A percentile compares a stretch with the other conserved stretches of the same genome.
phyloP scores from a whole-genome alignment of 495 filamentous ascomycete species.

The Mytilinidion resinicola region DNA sequence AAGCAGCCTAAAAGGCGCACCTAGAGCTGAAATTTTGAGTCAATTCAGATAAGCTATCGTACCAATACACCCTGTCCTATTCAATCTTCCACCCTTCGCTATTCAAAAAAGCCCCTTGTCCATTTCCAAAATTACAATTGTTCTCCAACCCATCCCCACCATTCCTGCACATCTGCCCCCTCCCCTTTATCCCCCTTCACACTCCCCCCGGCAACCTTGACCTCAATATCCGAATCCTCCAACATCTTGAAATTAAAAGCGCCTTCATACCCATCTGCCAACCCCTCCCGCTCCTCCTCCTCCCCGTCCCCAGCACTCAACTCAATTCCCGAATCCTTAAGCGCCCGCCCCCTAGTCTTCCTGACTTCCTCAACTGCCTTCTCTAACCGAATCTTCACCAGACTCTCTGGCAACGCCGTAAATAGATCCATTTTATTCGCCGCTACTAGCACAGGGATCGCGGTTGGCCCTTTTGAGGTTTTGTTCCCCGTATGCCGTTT shows the following conservation, averaged over 20 bases:
- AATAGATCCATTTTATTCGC: slow-evolving; percentile 96
- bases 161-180: slow-evolving; percentile 62
- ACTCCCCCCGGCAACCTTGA: slow-evolving; percentile 54
- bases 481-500: slow-evolving; percentile 56
- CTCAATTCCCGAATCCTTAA: slow-evolving; percentile 68
- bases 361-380: slow-evolving; percentile 76
- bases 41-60: no score
- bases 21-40: no score
- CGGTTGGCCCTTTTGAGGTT: slow-evolving; percentile 52
- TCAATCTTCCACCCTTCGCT: no score
- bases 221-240: slow-evolving; percentile 71
- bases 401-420: slow-evolving; percentile 74
- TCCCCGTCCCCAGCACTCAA: slow-evolving; percentile 47
- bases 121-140: slow-evolving; percentile 16
- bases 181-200: slow-evolving; percentile 49
- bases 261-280: slow-evolving; percentile 71
- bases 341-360: slow-evolving; percentile 66
- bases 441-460: slow-evolving; percentile 71
- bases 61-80: no score
- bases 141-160: slow-evolving; percentile 79
- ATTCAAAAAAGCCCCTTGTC: no score
- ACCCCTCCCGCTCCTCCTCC: slow-evolving; percentile 70
- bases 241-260: slow-evolving; percentile 74
- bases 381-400: slow-evolving; percentile 72
- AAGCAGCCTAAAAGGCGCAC: no score